These are phyloP conservation scores for Sarocladium oryzae DNA, from an alignment of 2,329 filamentous ascomycete species.

Conservation along the genomic window DNA sequence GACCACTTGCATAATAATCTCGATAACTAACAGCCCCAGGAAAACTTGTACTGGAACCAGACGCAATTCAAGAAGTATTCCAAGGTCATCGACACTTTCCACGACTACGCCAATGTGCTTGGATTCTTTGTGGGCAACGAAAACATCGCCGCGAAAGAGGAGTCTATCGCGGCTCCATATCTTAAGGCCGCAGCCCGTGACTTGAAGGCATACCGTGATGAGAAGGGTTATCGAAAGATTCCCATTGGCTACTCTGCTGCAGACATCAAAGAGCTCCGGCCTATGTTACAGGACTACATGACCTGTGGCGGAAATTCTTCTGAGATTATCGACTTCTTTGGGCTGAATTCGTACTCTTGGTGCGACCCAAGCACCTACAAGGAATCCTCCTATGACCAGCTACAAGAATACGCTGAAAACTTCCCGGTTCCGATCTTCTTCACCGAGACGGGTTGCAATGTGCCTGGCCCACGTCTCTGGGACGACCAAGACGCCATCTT, in stretches of 20 bases:
- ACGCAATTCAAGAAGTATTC: conserved; percentile 63
- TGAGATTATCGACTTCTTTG: conserved; percentile 76
- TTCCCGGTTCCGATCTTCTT: conserved; percentile 86
- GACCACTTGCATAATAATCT: neutral
- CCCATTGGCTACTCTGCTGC: conserved; percentile 84
- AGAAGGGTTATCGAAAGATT: conserved; percentile 71
- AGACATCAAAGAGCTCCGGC: conserved; percentile 65
- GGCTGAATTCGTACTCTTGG: conserved; percentile 81
- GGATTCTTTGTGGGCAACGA: conserved; percentile 89
- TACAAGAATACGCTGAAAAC: conserved; percentile 59
- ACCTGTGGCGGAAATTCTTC: conserved; percentile 66
- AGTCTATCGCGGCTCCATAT: conserved; percentile 65
- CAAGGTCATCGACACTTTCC: conserved; percentile 70
- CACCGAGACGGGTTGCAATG: conserved; percentile 82
- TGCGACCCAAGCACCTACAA: conserved; percentile 55
- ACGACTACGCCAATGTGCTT: conserved; percentile 70
- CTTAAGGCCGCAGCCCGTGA: conserved; percentile 78
- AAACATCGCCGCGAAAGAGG: conserved; percentile 59
- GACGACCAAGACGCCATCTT: conserved; percentile 73
- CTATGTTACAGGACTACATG: conserved; percentile 63
- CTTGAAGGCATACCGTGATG: conserved; percentile 72
- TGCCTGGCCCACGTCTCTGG: conserved; percentile 53
- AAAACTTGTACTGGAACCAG: conserved; percentile 62
- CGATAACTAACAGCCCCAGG: conserved; percentile 28
- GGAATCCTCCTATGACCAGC: conserved; percentile 60